Evolutionary conservation across 371 early-diverging fungal species (phyloP).

Genomic region (Apophysomyces variabilis): DNA sequence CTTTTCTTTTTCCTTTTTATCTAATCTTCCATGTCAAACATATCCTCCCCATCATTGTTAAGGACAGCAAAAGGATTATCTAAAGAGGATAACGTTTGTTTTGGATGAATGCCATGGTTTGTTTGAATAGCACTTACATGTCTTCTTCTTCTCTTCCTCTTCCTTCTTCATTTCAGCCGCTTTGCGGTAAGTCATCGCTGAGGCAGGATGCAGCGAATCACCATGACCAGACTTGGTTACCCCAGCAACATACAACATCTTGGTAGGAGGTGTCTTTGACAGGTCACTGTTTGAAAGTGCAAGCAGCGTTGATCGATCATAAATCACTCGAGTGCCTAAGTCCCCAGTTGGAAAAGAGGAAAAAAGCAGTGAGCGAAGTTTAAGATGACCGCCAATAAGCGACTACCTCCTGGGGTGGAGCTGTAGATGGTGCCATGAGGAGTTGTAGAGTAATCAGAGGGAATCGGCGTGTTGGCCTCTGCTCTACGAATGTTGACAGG

Average conservation of each 20-base stretch:
- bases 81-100: slow-evolving; percentile 8
- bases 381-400: slow-evolving; percentile 1
- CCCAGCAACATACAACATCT: slow-evolving; percentile 67
- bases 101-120: not conserved
- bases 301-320: slow-evolving; percentile 68
- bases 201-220: slow-evolving; percentile 18
- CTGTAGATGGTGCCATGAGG: slow-evolving; percentile 65
- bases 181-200: slow-evolving; percentile 33
- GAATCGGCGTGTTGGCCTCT: slow-evolving; percentile 53
- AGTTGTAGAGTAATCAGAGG: slow-evolving; percentile 60
- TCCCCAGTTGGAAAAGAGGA: slow-evolving; percentile 5
- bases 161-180: slow-evolving; percentile 45
- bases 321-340: slow-evolving; percentile 65
- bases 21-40: slow-evolving; percentile 32
- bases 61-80: slow-evolving; percentile 51
- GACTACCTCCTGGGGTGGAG: slow-evolving; percentile 64
- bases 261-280: slow-evolving; percentile 65
- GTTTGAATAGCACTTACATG: slow-evolving; percentile 35
- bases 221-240: slow-evolving; percentile 55
- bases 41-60: slow-evolving; percentile 26
- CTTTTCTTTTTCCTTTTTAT: slow-evolving; percentile 13
- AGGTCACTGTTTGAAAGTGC: slow-evolving; percentile 69
- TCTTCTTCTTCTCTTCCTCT: slow-evolving; percentile 49
- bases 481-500: slow-evolving; percentile 60
- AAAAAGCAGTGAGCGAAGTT: slow-evolving; percentile 5